A percentile compares a stretch with the other conserved stretches of the same genome.
phyloP scores from a whole-genome alignment of 2,329 filamentous ascomycete genomes.

The Neofusicoccum laricinum region DNA sequence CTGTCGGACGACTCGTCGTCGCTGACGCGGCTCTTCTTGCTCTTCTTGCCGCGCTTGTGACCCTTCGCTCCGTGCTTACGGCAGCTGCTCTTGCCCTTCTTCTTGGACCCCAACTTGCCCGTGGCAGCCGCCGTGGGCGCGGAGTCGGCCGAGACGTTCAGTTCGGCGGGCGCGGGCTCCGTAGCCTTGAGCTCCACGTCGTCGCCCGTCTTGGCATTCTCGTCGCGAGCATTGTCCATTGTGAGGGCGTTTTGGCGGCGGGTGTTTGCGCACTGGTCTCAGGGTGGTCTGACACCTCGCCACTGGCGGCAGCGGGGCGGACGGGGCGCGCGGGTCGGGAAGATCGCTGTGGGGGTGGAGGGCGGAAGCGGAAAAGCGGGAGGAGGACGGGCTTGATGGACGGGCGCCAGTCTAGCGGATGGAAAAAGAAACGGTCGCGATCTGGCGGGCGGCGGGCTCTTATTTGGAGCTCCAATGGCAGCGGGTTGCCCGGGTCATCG shows the following conservation, averaged over 20 bases:
- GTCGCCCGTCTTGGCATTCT: not conserved
- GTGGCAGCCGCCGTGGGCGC: slow-evolving; percentile 17
- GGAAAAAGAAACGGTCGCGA: not conserved
- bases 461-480: not conserved
- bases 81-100: slow-evolving; percentile 16
- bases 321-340: not conserved
- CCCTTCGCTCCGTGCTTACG: not conserved
- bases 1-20: slow-evolving; percentile 19
- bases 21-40: slow-evolving; percentile 18
- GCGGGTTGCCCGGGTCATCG: not conserved
- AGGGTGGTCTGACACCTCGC: not conserved
- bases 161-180: not conserved
- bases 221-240: slow-evolving; percentile 17
- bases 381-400: not conserved
- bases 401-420: not conserved
- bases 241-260: not conserved
- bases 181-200: not conserved
- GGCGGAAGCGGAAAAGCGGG: slow-evolving; percentile 1
- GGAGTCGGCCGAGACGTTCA: not conserved
- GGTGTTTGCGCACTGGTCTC: not conserved
- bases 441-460: not conserved
- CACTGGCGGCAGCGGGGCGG: not conserved
- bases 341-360: not conserved
- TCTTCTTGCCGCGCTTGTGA: slow-evolving; percentile 12
- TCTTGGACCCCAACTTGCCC: slow-evolving; percentile 16